These are phyloP conservation scores for Actinidia chinensis DNA, from an alignment of 179 eudicot species.

Conservation along the genomic window DNA sequence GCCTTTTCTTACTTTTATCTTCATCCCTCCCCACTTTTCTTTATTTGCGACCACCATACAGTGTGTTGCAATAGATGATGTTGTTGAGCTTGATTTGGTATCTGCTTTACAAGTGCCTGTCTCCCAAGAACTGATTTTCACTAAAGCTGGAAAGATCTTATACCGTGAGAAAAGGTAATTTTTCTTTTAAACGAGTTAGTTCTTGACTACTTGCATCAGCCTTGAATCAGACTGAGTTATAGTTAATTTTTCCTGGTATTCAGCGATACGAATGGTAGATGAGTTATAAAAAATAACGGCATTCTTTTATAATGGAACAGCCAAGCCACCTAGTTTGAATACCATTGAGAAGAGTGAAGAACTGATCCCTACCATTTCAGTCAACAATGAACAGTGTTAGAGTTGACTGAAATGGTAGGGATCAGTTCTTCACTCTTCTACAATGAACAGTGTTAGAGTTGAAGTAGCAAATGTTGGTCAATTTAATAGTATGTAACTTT, in stretches of 20 bases:
- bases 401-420: no score
- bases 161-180: slow-evolving; percentile 82
- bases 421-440: no score
- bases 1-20: background rate
- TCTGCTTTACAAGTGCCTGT: slow-evolving; percentile 75
- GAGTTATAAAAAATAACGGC: slow-evolving; percentile 94
- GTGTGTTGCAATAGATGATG: slow-evolving; percentile 96
- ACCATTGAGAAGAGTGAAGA: slow-evolving; percentile 41
- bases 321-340: slow-evolving; percentile 66
- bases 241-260: slow-evolving; percentile 13
- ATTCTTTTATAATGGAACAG: slow-evolving; percentile 85
- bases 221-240: background rate
- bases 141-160: slow-evolving; percentile 86
- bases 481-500: background rate
- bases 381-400: slow-evolving; percentile 13
- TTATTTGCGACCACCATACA: slow-evolving; percentile 31
- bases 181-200: background rate
- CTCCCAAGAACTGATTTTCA: slow-evolving; percentile 86
- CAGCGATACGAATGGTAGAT: slow-evolving; percentile 73
- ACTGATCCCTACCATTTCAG: slow-evolving; percentile 51
- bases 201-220: background rate
- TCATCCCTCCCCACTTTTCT: slow-evolving; percentile 2
- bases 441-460: no score
- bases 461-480: background rate
- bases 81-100: slow-evolving; percentile 68